These are phyloP conservation scores for Mortierella sp. DNA, from an alignment of 371 early-diverging fungal species.

Conservation along the genomic window DNA sequence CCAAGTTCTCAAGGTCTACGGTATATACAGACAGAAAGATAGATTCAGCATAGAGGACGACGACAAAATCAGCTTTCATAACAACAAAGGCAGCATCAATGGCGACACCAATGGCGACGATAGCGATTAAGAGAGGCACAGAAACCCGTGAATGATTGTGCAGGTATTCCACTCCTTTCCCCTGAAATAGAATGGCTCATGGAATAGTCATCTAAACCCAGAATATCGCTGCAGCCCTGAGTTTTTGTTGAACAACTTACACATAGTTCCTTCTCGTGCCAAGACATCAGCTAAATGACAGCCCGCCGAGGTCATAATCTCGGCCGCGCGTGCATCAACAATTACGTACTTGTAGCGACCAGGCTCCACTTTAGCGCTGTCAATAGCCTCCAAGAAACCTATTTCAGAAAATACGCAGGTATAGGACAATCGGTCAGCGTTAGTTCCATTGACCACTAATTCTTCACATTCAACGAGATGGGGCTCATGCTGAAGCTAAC, in stretches of 20 bases:
- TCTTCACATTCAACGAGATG: background rate
- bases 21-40: background rate
- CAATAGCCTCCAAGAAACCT: slow-evolving; percentile 56
- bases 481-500: background rate
- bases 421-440: background rate
- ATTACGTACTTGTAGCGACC: slow-evolving; percentile 93
- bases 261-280: slow-evolving; percentile 90
- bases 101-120: background rate
- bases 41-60: background rate
- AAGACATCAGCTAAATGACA: slow-evolving; percentile 93
- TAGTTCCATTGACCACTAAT: background rate
- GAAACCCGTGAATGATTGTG: too few species aligned
- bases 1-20: slow-evolving; percentile 80
- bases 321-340: slow-evolving; percentile 86
- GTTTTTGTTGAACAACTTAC: slow-evolving; percentile 59
- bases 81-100: too few species aligned
- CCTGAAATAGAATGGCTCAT: background rate
- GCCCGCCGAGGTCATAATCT: slow-evolving; percentile 83
- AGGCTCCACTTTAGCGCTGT: slow-evolving; percentile 59
- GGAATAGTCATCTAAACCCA: background rate
- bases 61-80: background rate
- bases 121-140: too few species aligned
- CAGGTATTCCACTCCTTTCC: background rate
- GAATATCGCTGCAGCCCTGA: background rate
- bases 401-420: background rate